Base-by-base conservation (phyloP, 2,329 filamentous ascomycete species). In the Xylariaceae sp. region DNA sequence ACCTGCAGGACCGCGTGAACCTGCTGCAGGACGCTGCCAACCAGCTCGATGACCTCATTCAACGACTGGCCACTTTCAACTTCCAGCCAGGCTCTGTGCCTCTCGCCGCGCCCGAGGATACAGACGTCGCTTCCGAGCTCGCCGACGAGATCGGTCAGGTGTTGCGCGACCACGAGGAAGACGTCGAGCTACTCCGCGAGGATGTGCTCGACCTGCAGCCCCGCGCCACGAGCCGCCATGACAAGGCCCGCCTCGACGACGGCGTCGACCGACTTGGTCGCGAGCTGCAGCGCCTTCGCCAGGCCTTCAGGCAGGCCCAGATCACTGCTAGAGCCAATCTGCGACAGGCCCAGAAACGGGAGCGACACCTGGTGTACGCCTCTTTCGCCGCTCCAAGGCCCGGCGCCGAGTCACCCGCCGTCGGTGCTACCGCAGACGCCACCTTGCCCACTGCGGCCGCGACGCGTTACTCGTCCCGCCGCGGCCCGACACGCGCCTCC, bases 271-370 rank as follows among this genome's bases (percentile, higher is more conserved):
- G 85, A 52, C 71, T 94, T 44, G 78, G 75, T 11, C 78, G 81
- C 49, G 90, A 96, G 59, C 68, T 96, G 39, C 83, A 82, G 61
- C 77, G 75, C 51, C 78, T 71, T 55, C 76, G 89, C 52, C 73
- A 77, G 32, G 80, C 83, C 31, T 96, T 95, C 68, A 85, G 91
- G 58, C 86, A 83, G 66, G 91, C 92, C 11, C 89, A 95, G 62
- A 73, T 96, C 46, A 75, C 81, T 22, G 90, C 90, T 17, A 92
- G 89, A 67, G 80, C 83, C 56, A 87, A 82, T 68, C 80, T 90
- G 35, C 82, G 89, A 61, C 73, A 77, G 47, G 88, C 90, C 14
- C 89, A 86, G 65, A 78, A 82, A 45, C 84, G 84, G 58, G 89
- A 96, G 67, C 82, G 89, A 56, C 82, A 90, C 58, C 74, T 90